Base-by-base conservation (phyloP, 2,329 filamentous ascomycete species). In the Emmonsiellopsis sp. region DNA sequence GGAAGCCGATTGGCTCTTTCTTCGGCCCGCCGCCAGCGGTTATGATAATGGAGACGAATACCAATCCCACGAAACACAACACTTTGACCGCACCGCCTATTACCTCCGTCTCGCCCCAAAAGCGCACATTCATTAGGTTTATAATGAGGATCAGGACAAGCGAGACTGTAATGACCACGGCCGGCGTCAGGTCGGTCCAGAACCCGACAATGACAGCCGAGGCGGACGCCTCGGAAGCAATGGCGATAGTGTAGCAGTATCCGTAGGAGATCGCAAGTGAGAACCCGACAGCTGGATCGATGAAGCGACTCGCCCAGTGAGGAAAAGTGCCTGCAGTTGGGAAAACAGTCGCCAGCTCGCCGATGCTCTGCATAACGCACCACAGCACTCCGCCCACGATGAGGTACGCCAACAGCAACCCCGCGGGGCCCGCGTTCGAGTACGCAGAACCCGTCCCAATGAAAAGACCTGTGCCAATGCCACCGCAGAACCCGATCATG, bases 261-360 rank as follows among this genome's bases (percentile, higher is more conserved):
- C 20, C 20, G 20, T 26, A 26, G 20, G 20, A 26, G 20, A 26
- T 26, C 20, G 20, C 20, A 26, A 26, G 20, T 26, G 20, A 26
- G 20, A 95, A 95, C 0, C 90, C 90, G 89, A 89, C 95, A 0
- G 91, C 91, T 1, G 91, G 92, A 65, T 96, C 90, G 15, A 97
- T 71, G 64, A 97, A 96, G 15, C 92, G 83, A 32, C 89, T 95
- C 15, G 91, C 93, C 73, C 91, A 96, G 7, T 89, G 85, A 0
- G 89, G 89, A 67, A 96, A 97, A 2, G 90, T 94, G 53, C 92
- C 92, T 20, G 91, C 87, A 26, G 96, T 86, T 3, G 92, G 92
- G 62, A 92, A 96, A 10, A 90, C 73, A 15, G 96, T 90, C 13
- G 91, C 89, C 70, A 97, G 81, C 70, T 97, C 92, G 58, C 92